phyloP scores from a whole-genome alignment of 345 rosid genomes.

The Boechera retrofracta region DNA sequence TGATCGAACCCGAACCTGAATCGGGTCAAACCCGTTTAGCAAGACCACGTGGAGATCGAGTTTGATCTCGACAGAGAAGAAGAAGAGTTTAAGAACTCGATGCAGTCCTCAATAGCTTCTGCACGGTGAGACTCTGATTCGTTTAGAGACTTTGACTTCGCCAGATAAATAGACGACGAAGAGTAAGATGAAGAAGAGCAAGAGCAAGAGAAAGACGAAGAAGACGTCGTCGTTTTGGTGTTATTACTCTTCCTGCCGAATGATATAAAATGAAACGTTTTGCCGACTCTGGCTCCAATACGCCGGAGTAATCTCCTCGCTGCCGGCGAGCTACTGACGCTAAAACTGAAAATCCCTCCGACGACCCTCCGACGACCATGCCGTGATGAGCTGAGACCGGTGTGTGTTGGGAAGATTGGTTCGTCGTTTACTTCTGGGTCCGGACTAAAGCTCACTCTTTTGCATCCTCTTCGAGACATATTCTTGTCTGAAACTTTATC shows the following conservation, averaged over 20 bases:
- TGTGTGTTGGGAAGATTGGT: constrained; percentile 19
- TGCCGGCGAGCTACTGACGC: constrained; percentile 35
- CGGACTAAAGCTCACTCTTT: constrained; percentile 71
- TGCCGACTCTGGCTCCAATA: constrained; percentile 57
- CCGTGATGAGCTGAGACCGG: constrained; percentile 42
- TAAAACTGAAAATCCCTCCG: constrained; percentile 50
- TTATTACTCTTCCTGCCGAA: constrained; percentile 39
- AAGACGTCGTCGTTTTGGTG: constrained; percentile 1
- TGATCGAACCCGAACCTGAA: constrained; percentile 1
- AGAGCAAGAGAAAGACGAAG: constrained; percentile 45
- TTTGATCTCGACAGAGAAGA: constrained; percentile 72
- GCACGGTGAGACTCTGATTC: constrained; percentile 82
- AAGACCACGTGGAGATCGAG: constrained; percentile 62
- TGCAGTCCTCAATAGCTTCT: constrained; percentile 90
- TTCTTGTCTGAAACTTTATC: constrained; percentile 28
- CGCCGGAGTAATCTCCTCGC: constrained; percentile 52
- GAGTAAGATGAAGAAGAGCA: constrained; percentile 58
- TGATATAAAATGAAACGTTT: constrained; percentile 58
- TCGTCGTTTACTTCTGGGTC: constrained; percentile 44
- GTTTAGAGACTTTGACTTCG: constrained; percentile 71
- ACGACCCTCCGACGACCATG: constrained; percentile 47
- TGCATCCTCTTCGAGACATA: constrained; percentile 69
- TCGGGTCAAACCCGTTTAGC: constrained; percentile 33
- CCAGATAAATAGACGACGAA: constrained; percentile 41
- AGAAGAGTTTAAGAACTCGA: constrained; percentile 88